Conservation (phyloP, 768 basidiomycete genomes). For the Hypholoma fasciculare region DNA sequence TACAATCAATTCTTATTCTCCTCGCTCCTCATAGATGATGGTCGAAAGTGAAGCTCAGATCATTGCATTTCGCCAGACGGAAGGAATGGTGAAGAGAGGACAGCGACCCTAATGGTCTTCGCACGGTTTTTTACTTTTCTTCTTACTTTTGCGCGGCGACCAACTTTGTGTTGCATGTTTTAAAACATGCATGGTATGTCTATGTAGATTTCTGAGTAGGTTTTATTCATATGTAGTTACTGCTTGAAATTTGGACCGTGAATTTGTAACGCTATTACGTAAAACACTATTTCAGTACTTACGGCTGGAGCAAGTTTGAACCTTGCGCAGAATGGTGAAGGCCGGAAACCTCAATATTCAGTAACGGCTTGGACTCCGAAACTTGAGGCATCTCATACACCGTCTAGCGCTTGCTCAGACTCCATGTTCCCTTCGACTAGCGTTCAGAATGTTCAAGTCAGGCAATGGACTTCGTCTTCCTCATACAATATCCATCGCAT, state of each 20-base stretch:
- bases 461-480: conserved; percentile 11
- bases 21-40: conserved; percentile 28
- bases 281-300: too few species aligned
- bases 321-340: too few species aligned
- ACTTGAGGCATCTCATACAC: too few species aligned
- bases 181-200: background rate
- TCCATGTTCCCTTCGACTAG: conserved; percentile 12
- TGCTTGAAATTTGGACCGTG: too few species aligned
- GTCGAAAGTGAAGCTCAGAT: conserved; percentile 32
- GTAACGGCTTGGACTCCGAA: too few species aligned
- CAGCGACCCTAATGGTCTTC: conserved; percentile 26
- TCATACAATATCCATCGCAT: conserved; percentile 4
- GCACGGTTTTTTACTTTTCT: background rate
- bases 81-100: conserved; percentile 58
- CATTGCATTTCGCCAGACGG: conserved; percentile 69
- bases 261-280: too few species aligned
- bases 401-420: background rate
- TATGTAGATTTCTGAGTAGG: too few species aligned
- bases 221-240: background rate
- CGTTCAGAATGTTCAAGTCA: conserved; percentile 19
- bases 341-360: too few species aligned
- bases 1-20: background rate
- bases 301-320: too few species aligned
- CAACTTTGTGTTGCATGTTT: background rate
- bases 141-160: too few species aligned